Evolutionary conservation across 495 filamentous ascomycete species (phyloP), one percentile per base, ranked within the genome.

Genomic region (Penicillium maclennaniae): DNA sequence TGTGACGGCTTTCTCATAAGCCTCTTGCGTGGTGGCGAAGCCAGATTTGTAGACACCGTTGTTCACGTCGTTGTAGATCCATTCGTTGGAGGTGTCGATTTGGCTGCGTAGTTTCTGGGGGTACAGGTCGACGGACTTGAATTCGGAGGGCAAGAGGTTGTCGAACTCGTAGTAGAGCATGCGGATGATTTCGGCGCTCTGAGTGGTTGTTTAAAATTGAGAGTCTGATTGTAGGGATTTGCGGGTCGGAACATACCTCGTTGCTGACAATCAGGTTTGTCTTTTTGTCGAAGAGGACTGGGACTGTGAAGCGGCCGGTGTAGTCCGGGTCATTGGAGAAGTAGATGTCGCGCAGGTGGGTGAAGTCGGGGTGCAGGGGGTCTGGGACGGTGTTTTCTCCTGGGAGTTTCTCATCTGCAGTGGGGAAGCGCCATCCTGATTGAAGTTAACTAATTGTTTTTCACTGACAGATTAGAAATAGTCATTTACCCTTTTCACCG

Each of bases 11-110:
- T 78, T 77, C 51, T 87, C 84, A 67, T 95, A 95, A 31, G 87
- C 88, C 65, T 85, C 82, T 75, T 95, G 85, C 1, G 83, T 85
- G 6, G 83, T 86, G 36, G 84, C 84, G 67, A 87, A 87, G 41
- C 84, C 84, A 55, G 77, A 77, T 65, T 86, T 87, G 74, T 95
- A 95, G 28, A 95, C 88, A 36, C 89, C 91, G 63, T 92, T 91
- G 68, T 96, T 96, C 65, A 96, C 76, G 53, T 87, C 81, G 60
- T 88, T 79, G 70, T 93, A 93, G 52, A 86, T 84, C 89, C 89
- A 95, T 27, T 83, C 81, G 65, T 93, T 93, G 49, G 84, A 71
- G 41, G 77, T 75, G 54, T 96, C 88, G 63, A 96, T 93, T 17
- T 85, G 65, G 43, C 66, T 48, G 21, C 73, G 75, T 17, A 91